Percentiles rank a stretch among this genome's conserved stretches.
Conservation (phyloP, 2,329 filamentous ascomycete genomes). For the Epichloe festucae region DNA sequence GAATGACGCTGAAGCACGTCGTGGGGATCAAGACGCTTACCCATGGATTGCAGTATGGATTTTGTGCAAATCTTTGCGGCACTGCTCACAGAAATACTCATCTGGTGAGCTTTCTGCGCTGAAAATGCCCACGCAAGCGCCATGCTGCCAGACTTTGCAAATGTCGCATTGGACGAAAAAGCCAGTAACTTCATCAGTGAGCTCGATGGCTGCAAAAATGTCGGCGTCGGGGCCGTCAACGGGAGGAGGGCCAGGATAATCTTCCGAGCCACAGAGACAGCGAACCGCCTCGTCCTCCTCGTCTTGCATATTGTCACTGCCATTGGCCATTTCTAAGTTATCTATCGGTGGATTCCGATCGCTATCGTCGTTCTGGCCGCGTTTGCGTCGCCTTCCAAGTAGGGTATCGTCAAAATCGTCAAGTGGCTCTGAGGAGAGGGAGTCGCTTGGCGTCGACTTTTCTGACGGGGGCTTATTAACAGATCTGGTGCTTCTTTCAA, state of each 20-base stretch:
- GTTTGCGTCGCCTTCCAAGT: conserved; percentile 67
- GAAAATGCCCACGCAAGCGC: conserved; percentile 93
- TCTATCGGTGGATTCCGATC: conserved; percentile 32
- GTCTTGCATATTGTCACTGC: conserved; percentile 53
- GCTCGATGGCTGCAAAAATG: conserved; percentile 44
- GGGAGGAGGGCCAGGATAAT: conserved; percentile 76
- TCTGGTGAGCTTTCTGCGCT: conserved; percentile 87
- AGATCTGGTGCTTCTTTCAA: conserved; percentile 60
- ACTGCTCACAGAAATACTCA: conserved; percentile 96
- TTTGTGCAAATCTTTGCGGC: conserved; percentile 81
- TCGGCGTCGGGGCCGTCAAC: conserved; percentile 46
- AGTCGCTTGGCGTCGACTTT: conserved; percentile 65
- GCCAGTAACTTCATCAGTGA: conserved; percentile 77
- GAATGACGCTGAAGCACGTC: not conserved
- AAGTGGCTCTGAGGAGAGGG: conserved; percentile 55
- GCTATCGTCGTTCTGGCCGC: conserved; percentile 51
- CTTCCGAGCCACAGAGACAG: conserved; percentile 87
- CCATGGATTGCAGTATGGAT: conserved; percentile 70
- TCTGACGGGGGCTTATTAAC: conserved; percentile 59
- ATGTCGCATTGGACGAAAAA: conserved; percentile 97
- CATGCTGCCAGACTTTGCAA: conserved; percentile 98
- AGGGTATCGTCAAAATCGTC: conserved; percentile 58
- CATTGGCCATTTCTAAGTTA: conserved; percentile 42
- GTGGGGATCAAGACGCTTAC: conserved; percentile 40
- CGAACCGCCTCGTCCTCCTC: conserved; percentile 90